Conservation (phyloP, 768 basidiomycete species). For the Naganishia vaughanmartiniae region DNA sequence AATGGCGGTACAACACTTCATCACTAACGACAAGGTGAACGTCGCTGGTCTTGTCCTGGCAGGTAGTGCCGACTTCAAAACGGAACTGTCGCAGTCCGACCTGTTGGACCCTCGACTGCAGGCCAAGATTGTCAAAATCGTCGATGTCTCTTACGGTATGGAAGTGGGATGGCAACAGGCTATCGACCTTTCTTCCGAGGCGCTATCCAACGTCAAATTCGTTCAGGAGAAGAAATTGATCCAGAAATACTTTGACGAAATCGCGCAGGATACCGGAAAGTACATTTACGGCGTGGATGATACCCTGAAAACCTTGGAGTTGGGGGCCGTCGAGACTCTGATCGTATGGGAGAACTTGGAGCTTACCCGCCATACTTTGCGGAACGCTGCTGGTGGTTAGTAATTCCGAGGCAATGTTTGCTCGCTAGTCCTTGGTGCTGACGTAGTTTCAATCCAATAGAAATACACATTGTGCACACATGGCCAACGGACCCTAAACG, state of each 20-base stretch:
- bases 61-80: conserved; percentile 98
- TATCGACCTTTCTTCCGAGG: conserved; percentile 93
- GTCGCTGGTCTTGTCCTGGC: conserved; percentile 93
- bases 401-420: conserved; percentile 6
- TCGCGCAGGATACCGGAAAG: conserved; percentile 91
- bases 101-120: conserved; percentile 87
- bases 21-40: conserved; percentile 97
- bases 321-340: conserved; percentile 93
- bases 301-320: conserved; percentile 90
- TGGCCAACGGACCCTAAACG: conserved; percentile 79
- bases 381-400: conserved; percentile 86
- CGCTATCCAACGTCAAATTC: conserved; percentile 96
- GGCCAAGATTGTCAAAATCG: conserved; percentile 84
- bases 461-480: conserved; percentile 76
- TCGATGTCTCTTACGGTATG: conserved; percentile 97
- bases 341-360: conserved; percentile 99
- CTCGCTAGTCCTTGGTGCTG: too few relatives aligned
- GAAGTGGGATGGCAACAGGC: conserved; percentile 99
- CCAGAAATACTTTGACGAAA: conserved; percentile 98
- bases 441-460: conserved; percentile 52
- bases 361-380: conserved; percentile 77
- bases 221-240: conserved; percentile 98
- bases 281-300: conserved; percentile 98
- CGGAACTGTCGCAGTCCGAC: conserved; percentile 90
- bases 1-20: conserved; percentile 93